Evolutionary conservation across 805 yeast genomes (phyloP), one percentile per base, ranked within the genome.

Genomic region (Barnettozyma pratensis): DNA sequence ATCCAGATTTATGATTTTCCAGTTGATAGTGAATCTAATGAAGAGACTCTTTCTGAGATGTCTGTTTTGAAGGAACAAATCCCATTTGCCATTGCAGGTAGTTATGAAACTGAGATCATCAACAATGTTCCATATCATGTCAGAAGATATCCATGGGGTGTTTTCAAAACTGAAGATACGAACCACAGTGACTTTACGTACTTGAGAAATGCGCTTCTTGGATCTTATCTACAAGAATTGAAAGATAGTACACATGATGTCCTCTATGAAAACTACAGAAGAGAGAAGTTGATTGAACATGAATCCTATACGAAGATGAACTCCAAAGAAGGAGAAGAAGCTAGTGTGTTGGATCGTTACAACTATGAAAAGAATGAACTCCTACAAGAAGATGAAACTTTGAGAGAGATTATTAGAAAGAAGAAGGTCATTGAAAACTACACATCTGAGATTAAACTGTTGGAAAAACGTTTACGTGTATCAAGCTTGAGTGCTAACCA

Each of bases 141-240:
- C 3, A 75, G 90, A 55, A 67, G 66, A 54, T 83, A 81, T 59
- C 80, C 81, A 4, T 85, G 90, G 90, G 90, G 90, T 2, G 56
- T 69, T n/a, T 76, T 81, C 34, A 74, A 70, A 44, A 73, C 79
- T 39, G 81, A 79, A 48, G 76, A 75, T 59, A 77, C 81, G 11
- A 77, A 75, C 34, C 75, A 75, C 53, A 80, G 86, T 56, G 96
- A 88, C 63, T 84, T 87, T 61, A 70, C 85, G 19, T 72, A 78
- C 42, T 74, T 88, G 66, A 81, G 86, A 60, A 85, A 84, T 56
- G 80, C 87, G 4, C 69, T 88, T 48, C 74, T 88, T 57, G 84
- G 85, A 47, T 83, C 92, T 5, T 95, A 87, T 67, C 74, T 87
- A 65, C 82, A 82, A 61, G 96, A 88, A 57, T 81, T 88, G 65